Conservation (phyloP, 352 stramenopile species). For the Thraustochytrium striatum region DNA sequence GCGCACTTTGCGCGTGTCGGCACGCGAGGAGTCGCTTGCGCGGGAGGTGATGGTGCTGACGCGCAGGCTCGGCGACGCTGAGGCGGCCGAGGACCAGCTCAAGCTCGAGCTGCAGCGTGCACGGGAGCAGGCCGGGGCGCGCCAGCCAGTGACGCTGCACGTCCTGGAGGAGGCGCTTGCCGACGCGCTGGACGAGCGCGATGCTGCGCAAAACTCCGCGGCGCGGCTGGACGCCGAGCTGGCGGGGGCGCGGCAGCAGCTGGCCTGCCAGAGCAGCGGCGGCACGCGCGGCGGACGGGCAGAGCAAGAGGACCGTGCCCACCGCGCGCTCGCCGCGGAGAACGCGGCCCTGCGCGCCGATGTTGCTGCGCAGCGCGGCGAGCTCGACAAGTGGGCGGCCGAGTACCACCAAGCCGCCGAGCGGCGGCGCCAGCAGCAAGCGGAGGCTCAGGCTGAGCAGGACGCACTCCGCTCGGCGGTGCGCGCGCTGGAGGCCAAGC, state of each 20-base stretch:
- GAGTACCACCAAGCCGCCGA: no score
- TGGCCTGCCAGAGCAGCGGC: background rate
- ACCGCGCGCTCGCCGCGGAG: background rate
- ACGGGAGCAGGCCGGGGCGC: background rate
- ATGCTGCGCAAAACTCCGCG: background rate
- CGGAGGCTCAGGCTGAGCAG: no score
- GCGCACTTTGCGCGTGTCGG: no score
- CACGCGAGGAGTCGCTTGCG: background rate
- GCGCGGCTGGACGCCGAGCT: background rate
- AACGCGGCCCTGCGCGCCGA: background rate
- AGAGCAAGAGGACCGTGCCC: background rate
- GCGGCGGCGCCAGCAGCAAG: no score
- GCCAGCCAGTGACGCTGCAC: background rate
- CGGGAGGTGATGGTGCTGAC: background rate
- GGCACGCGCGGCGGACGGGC: background rate
- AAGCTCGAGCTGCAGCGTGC: background rate
- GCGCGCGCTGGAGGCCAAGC: background rate
- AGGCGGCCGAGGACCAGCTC: background rate
- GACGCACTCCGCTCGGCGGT: background rate
- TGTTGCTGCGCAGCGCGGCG: background rate
- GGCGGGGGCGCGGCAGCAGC: background rate
- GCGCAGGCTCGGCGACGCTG: background rate
- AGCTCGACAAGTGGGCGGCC: slow-evolving; percentile 2
- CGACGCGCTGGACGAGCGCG: background rate
- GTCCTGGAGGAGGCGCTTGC: background rate